Evolutionary conservation across 805 yeast genomes (phyloP), one percentile per base, ranked within the genome.

Genomic region (Candida hispaniensis): DNA sequence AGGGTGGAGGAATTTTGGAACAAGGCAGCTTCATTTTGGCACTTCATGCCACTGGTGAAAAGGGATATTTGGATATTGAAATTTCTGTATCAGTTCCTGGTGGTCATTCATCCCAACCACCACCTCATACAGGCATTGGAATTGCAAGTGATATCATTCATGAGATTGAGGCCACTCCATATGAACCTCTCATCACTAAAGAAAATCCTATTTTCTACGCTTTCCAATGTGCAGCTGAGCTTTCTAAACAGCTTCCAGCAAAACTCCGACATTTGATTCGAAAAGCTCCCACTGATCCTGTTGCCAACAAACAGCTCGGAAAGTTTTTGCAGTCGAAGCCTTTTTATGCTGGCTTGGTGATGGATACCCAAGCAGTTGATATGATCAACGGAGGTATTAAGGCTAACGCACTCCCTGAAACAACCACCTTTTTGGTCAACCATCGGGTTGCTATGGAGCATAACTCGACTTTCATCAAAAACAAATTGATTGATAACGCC

Each of bases 101-200:
- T 22, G 93, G 93, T 6, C 93, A 79, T 50, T 73, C 88, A 1
- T 76, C 86, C 6, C 53, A 67, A n/a, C 91, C 93, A 6, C 88
- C 86, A 2, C 76, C 71, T 29, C 91, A 81, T 49, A 79, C 93
- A 4, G 67, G 79, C 2, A 79, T 82, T 55, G 94, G 91, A 8
- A 66, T 81, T 21, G 60, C 75, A 34, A 63, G 82, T 2, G 73
- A 76, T 39, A 59, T 80, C 38, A 61, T 75, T 7, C 54, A 60
- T 7, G 45, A 52, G 11, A 59, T 81, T 24, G 94, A 83, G 52
- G 52, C 55, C 7, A 66, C 69, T 41, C 76, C 75, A 6, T 75
- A 60, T 47, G 50, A 57, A 12, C 61, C 75, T 1, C 43, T 58
- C 8, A 53, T 79, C 21, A 55, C 70, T 7, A 44, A 55, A 2